A percentile compares a stretch with the other conserved stretches of the same genome.
These are phyloP conservation scores for Penicillium oxalicum DNA, from an alignment of 2,329 filamentous ascomycete genomes.

Conservation along the genomic window DNA sequence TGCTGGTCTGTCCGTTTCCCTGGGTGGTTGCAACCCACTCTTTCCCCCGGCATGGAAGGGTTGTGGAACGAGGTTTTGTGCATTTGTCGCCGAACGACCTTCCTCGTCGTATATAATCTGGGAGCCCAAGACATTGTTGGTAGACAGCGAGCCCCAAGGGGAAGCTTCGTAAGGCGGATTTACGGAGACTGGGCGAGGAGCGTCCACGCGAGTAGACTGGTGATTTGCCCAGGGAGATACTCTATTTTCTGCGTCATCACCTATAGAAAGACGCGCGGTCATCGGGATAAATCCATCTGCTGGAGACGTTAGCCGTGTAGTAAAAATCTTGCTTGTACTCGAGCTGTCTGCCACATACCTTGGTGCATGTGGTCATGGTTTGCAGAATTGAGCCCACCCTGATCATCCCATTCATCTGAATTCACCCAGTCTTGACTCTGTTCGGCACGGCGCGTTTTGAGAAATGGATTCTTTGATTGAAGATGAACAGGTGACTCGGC, in stretches of 20 bases:
- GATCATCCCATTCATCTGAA: slow-evolving; percentile 15
- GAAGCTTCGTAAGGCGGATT: slow-evolving; percentile 9
- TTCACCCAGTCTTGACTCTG: slow-evolving; percentile 19
- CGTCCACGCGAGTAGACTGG: slow-evolving; percentile 6
- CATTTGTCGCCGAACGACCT: slow-evolving; percentile 1
- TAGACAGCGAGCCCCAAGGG: slow-evolving; percentile 18
- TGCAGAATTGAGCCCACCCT: slow-evolving; percentile 19
- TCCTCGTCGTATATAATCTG: slow-evolving; percentile 14
- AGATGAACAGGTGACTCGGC: slow-evolving; percentile 27
- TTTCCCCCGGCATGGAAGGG: neutral
- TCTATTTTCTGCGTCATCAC: slow-evolving; percentile 23
- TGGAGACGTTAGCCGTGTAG: slow-evolving; percentile 14
- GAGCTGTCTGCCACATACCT: slow-evolving; percentile 18
- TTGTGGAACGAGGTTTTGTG: neutral
- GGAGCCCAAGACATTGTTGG: slow-evolving; percentile 11
- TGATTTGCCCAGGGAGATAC: slow-evolving; percentile 26
- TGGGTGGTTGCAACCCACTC: slow-evolving; percentile 4
- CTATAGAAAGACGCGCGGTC: slow-evolving; percentile 34
- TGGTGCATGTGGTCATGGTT: slow-evolving; percentile 29
- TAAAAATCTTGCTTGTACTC: neutral
- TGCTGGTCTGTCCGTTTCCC: slow-evolving; percentile 9
- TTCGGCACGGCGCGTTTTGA: slow-evolving; percentile 23
- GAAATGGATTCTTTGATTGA: slow-evolving; percentile 38
- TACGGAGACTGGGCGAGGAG: slow-evolving; percentile 3
- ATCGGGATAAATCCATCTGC: slow-evolving; percentile 37